A percentile compares a stretch with the other conserved stretches of the same genome.
phyloP scores from a whole-genome alignment of 1,139 yeast genomes.

The Saccharomyces hybrid region DNA sequence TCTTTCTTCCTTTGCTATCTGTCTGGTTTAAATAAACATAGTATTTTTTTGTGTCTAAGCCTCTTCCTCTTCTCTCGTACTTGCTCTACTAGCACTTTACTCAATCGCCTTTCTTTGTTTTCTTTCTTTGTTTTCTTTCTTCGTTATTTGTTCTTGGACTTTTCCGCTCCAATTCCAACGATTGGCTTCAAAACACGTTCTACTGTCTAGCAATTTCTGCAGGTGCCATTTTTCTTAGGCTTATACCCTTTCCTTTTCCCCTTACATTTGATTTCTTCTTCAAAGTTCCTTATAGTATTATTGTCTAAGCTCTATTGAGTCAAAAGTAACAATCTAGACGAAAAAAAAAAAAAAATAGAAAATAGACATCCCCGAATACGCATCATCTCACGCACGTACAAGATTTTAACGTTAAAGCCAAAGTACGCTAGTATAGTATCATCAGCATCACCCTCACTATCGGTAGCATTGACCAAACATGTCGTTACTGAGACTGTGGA shows the following conservation, averaged over 20 bases:
- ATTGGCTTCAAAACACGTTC: background rate
- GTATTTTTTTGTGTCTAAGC: background rate
- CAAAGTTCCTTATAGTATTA: background rate
- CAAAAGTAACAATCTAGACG: background rate
- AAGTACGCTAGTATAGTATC: background rate
- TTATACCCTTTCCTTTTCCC: background rate
- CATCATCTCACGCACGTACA: background rate
- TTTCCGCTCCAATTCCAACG: background rate
- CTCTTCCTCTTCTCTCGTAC: background rate
- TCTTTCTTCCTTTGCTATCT: background rate
- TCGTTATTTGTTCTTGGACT: background rate
- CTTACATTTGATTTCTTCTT: background rate
- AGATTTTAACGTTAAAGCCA: background rate
- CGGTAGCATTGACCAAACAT: background rate
- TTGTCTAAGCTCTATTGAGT: background rate
- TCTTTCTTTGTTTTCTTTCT: background rate
- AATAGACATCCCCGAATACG: background rate
- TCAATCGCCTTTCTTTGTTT: background rate
- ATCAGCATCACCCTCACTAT: background rate
- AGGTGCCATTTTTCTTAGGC: background rate
- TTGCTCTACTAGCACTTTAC: background rate
- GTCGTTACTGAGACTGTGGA: constrained; percentile 2
- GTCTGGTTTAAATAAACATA: background rate
- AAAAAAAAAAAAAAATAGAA: background rate
- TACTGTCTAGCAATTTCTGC: background rate